Base-by-base conservation (phyloP, 106 monocot genomes). In the Platanthera zijinensis region DNA sequence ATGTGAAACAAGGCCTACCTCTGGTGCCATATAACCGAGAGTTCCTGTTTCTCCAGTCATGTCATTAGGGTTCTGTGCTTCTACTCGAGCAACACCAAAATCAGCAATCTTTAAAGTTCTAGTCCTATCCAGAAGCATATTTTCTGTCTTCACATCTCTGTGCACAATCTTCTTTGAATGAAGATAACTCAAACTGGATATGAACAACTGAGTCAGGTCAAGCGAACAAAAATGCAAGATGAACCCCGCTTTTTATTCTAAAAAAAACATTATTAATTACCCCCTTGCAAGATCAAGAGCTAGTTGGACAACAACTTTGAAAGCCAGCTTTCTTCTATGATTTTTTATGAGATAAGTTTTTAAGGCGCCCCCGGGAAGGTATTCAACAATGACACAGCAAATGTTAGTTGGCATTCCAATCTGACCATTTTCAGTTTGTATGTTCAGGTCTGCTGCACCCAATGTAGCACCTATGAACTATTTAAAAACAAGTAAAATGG, bases 1-100 rank as follows among this genome's bases (percentile, higher is more conserved):
- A 39, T 39, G 39, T 39, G 39, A 39, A 73, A 39, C 51, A 51
- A 51, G 11, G 5, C 14, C 68, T 87, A 89, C 89, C 86, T 87
- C 92, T 68, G 92, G 92, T 78, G 92, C 92, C 92, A 92, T 92
- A 81, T 92, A 92, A 78, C 92, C 92, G 63, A 89, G 89, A 4
- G 92, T 92, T 78, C 91, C 91, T 21, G 95, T 95, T 80, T 95
- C 95, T 13, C 92, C 95, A 5, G 95, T 95, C 95, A 95, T 95
- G 69, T 95, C 95, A 79, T 91, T 92, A 62, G 90, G 95, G 79
- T 95, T 95, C 75, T 80, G 83, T 75, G 90, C 90, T 74, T 92
- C 95, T n/a, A 92, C 80, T 74, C 95, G 89, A 46, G 95, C 95
- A 82, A 95, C 95, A 67, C 95, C 95, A 83, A 95, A 95, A 69